Base-by-base conservation (phyloP, 2,329 filamentous ascomycete species). In the Dendrostoma leiphaemia region DNA sequence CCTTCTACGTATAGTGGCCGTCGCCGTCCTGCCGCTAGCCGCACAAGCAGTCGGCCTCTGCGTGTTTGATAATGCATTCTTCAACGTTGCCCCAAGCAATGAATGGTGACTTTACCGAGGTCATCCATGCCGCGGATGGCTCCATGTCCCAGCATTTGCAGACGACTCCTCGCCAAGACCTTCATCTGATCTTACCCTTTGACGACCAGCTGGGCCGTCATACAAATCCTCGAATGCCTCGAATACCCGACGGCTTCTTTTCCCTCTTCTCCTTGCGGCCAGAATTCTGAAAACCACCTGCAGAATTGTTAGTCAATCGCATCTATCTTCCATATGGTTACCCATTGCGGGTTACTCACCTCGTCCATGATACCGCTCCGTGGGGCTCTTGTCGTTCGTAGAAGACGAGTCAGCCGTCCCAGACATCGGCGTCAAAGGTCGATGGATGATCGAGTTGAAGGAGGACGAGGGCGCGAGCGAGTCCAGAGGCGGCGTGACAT, bases 251-350 rank as follows among this genome's bases (percentile, higher is more conserved):
- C 1, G 65, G 61, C 62, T 74, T 76, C 62, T 73, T 75, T 15
- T 74, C 69, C 53, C 76, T 76, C 57, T 74, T 73, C 52, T 82
- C 77, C 60, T 80, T 77, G 3, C 74, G 74, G 1, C 73, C 64
- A 28, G 72, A 64, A 61, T 76, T 80, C 59, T 79, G 77, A 6
- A 77, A 69, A 21, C 77, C 75, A 17, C 77, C 78, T 76, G 61
- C 19, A 44, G 48, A 44, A 10, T 17, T 23, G 49, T 55, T 31
- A 51, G 41, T 17, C 35, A 37, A 10, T 32, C 31, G 23, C 8
- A 76, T 69, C 19, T 75, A 74, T n/a, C 75, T 76, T 74, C 61
- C 28, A 34, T 52, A 29, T n/a, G 3, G 15, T 13, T 12, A 41
- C 17, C 3, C 19, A 29, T n/a, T 9, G 31, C 40, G 28, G 28